Base-by-base conservation (phyloP, 495 filamentous ascomycete genomes). In the Xeromyces bisporus region DNA sequence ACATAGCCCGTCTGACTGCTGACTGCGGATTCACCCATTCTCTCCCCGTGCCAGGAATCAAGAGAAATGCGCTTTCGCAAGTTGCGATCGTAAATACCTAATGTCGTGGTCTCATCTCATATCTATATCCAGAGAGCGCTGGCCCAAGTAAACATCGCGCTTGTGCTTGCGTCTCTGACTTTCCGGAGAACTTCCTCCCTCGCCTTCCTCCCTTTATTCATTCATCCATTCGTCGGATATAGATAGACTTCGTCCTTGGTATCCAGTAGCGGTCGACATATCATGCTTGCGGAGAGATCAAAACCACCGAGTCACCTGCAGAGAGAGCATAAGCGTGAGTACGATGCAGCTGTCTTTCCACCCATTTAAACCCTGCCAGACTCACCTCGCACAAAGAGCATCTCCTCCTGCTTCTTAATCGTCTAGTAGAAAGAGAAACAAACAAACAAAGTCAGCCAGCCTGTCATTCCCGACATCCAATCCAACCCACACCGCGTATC, bases 301-400 rank as follows among this genome's bases (percentile, higher is more conserved):
- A 69, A 34, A 97, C 89, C 15, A 97, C 87, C 23, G 84, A 93
- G 50, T 97, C 87, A 37, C 87, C 87, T 93, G 34, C 25, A 12
- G 29, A 18, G 23, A 14, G 28, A 28, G 21, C 17, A 29, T 18
- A 7, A n/a, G 18, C n/a, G 9, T 28, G 26, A 28, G 26, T 15
- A 28, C 16, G n/a, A 28, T 9, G 14, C 11, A 14, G 4, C 11
- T 7, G 2, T 13, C n/a, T 6, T n/a, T 18, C 13, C 2, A 6
- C 10, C 11, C 18, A 9, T 21, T 17, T 3, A 21, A 13, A 7
- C 3, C 7, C 17, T 14, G 6, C 3, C 6, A 18, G 7, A 58
- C 69, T 32, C 52, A 92, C 87, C 89, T 78, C 89, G 64, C 15
- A 97, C 89, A 47, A 99, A 99, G n/a, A 99, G 60, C 89, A 96